Base-by-base conservation (phyloP, 768 basidiomycete genomes). In the Trametes coccinea region DNA sequence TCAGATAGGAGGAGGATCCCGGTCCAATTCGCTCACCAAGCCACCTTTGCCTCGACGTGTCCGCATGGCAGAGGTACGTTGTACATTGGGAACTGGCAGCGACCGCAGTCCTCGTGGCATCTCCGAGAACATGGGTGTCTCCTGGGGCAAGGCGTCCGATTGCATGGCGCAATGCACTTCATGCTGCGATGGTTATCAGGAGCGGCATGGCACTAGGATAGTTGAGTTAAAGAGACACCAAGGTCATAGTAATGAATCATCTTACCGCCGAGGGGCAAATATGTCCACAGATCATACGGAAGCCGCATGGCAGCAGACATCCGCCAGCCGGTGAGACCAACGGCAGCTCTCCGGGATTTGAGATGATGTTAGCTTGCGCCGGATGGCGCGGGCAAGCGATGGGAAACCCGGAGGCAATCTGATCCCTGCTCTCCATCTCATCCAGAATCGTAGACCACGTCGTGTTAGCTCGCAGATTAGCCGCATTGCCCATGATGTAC, bases 401-500 rank as follows among this genome's bases (percentile, higher is more conserved):
- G 0, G 89, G 87, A 13, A 90, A 75, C 1, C 71, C 83, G 5
- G 71, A 52, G 4, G 86, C 88, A 39, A 88, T 64, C 11, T 73
- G 73, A 17, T 78, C 80, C 13, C 75, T 66, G 2, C 64, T 66
- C 39, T 84, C 80, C 45, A 92, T 74, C 65, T 86, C 80, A n/a
- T 85, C 78, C 1, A 89, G 72, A 13, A 90, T 76, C 0, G 70
- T 73, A 0, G 69, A 70, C 90, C 89, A 92, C 73, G 86, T 87
- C 9, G 75, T 0, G 59, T 69, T 53, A 60, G 82, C 84, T 58
- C 74, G 77, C 14, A 89, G 69, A 44, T 84, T 81, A 0, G 78
- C 70, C 0, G 86, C 83, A 55, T 90, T 90, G 27, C 91, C 90
- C 3, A 92, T 73, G 34, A 93, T 82, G 67, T 80, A 92, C 2